Evolutionary conservation across 495 filamentous ascomycete species (phyloP).

Genomic region (Penicillium taxi): DNA sequence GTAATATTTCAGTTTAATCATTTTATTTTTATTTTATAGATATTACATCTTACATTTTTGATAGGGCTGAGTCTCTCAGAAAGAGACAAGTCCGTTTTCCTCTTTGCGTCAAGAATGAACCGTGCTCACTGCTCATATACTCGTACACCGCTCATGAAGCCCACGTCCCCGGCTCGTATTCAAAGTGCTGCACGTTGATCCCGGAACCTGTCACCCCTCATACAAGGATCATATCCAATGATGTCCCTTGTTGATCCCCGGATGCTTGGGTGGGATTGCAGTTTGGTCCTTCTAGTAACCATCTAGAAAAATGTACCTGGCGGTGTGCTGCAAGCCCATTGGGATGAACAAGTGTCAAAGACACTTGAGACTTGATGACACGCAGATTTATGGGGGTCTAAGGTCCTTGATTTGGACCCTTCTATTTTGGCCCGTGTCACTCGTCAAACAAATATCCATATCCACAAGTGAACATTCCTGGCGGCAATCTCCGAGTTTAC

Average conservation of each 20-base stretch:
- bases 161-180: conserved; percentile 15
- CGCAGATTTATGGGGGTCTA: conserved; percentile 2
- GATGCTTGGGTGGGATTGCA: conserved; percentile 20
- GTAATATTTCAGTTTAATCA: no score
- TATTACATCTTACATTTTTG: background rate
- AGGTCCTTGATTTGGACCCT: no score
- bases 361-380: conserved; percentile 9
- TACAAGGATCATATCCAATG: conserved; percentile 18
- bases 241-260: conserved; percentile 8
- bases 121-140: no score
- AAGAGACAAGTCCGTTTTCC: background rate
- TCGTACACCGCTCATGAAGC: conserved; percentile 22
- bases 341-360: no score
- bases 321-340: conserved; percentile 23
- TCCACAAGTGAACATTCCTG: no score
- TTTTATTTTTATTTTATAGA: no score
- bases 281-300: conserved; percentile 23
- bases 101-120: no score
- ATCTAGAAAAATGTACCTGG: conserved; percentile 29
- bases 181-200: conserved; percentile 15
- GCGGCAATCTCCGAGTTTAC: conserved; percentile 20
- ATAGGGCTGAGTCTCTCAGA: conserved; percentile 1
- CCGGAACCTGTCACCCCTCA: conserved; percentile 4
- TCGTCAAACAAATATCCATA: no score
- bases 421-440: background rate